Evolutionary conservation across 345 rosid genomes (phyloP), one percentile per base, ranked within the genome.

Genomic region (Heritiera littoralis): DNA sequence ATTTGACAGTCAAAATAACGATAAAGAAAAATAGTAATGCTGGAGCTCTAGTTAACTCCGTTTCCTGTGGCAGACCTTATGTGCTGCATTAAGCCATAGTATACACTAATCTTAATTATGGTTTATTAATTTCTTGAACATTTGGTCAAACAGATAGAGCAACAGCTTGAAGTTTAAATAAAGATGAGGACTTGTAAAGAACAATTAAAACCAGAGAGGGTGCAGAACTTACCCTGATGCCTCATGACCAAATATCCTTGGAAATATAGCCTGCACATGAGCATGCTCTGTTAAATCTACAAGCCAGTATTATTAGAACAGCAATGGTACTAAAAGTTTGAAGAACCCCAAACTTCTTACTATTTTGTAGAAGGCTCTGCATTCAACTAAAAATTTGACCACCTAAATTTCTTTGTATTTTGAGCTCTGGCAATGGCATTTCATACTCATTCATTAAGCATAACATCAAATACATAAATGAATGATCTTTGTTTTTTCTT

Each of bases 171-270:
- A 32, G 75, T 30, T 32, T 52, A 15, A 52, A 52, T 14, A 35
- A 52, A 11, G 9, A 35, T 0, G 9, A 5, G 30, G 23, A 32
- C 60, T 17, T 9, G 15, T 5, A 73, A 71, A 23, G 28, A 23
- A 30, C 8, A 71, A 73, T 9, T 52, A 30, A 69, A 71, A 49
- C 30, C 78, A 9, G 63, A 70, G 79, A 70, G 41, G 74, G 35
- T 63, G 70, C 41, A 46, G 79, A 77, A 78, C 73, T 61, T 76
- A 92, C 98, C 99, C 98, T 14, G 99, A 89, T 81, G 98, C 98
- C 89, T 95, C 97, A 83, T 95, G 99, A 77, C 98, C 98, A 83
- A 93, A 92, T 69, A 95, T 94, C 78, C 98, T 86, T 14, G 99
- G 98, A 81, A 95, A 92, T 75, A 93, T 82, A 76, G 96, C 84